phyloP scores from a whole-genome alignment of 2,329 filamentous ascomycete species.

The Didymella segeticola region DNA sequence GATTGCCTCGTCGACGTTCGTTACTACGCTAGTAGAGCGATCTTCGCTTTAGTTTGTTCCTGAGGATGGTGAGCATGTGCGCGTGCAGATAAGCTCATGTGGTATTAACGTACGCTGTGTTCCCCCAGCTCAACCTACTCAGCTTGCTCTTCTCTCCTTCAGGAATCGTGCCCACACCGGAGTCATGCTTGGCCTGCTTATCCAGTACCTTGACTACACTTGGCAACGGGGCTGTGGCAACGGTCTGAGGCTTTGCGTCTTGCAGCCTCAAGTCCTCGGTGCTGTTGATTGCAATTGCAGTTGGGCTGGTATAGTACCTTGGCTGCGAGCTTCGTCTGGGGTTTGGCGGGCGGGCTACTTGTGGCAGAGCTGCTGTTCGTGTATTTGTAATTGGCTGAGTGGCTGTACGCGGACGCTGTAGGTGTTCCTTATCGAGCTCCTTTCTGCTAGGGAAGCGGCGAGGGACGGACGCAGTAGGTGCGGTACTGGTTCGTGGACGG shows the following conservation, averaged over 20 bases:
- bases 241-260: neutral
- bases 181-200: conserved; percentile 9
- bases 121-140: conserved; percentile 12
- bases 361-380: neutral
- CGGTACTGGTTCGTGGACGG: conserved; percentile 13
- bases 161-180: conserved; percentile 1
- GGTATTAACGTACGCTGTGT: conserved; percentile 6
- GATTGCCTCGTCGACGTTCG: neutral
- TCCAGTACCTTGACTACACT: neutral
- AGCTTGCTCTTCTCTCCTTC: conserved; percentile 10
- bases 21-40: conserved; percentile 1
- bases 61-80: neutral
- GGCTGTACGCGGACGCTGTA: conserved; percentile 11
- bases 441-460: conserved; percentile 8
- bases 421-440: conserved; percentile 7
- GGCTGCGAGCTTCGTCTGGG: conserved; percentile 15
- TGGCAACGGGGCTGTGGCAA: neutral
- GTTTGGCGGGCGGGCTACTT: neutral
- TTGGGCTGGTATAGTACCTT: conserved; percentile 25
- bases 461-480: conserved; percentile 5
- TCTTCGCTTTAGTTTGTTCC: conserved; percentile 12
- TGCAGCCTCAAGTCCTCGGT: conserved; percentile 5
- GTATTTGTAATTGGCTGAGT: neutral
- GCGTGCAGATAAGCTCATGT: neutral
- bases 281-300: conserved; percentile 1